Percentiles rank a stretch among this genome's conserved stretches.
Evolutionary conservation across 2,329 filamentous ascomycete genomes (phyloP).

Genomic region (Colletotrichum viniferum): DNA sequence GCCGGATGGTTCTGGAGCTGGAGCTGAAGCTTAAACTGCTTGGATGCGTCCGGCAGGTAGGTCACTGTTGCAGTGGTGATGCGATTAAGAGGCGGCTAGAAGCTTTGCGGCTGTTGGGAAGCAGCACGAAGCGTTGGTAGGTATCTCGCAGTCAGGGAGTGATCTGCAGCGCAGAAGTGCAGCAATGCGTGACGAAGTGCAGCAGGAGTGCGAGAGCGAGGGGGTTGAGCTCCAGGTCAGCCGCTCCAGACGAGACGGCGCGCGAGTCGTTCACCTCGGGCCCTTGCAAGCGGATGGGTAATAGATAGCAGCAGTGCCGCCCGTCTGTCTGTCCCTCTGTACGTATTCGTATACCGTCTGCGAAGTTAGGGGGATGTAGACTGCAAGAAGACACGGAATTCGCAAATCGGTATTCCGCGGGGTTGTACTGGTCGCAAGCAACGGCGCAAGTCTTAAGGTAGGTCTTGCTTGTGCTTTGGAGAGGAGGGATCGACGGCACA

Average conservation of each 20-base stretch:
- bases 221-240: not conserved
- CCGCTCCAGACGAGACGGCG: conserved; percentile 6
- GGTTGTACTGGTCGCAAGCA: not conserved
- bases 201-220: not conserved
- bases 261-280: conserved; percentile 10
- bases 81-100: conserved; percentile 2
- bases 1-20: not conserved
- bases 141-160: not conserved
- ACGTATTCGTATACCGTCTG: not conserved
- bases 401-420: not conserved
- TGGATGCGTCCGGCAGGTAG: not conserved
- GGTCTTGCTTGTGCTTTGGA: not conserved
- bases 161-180: conserved; percentile 11
- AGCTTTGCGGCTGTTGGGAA: not conserved
- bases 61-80: not conserved
- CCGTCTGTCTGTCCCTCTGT: not conserved
- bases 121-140: not conserved
- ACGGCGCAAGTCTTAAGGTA: not conserved
- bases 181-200: not conserved
- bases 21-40: not conserved
- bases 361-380: not conserved
- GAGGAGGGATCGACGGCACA: not conserved
- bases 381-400: not conserved
- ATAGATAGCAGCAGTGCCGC: not conserved
- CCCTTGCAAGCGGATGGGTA: not conserved